Conservation (phyloP, 805 yeast species). For the Lachancea quebecensis region DNA sequence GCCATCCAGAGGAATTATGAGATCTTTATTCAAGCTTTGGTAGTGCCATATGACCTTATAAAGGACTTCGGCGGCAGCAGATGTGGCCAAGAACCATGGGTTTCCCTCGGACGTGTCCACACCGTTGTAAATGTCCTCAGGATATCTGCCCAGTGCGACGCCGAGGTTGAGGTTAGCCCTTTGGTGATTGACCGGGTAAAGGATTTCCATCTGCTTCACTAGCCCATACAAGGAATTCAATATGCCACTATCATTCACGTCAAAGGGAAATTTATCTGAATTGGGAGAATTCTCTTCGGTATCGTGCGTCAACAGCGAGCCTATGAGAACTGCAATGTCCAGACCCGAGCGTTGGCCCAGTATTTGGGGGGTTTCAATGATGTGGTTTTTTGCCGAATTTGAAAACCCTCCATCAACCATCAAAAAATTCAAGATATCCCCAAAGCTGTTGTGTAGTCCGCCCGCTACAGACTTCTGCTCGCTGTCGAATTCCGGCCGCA, state of each 20-base stretch:
- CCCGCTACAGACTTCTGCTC: conserved; percentile 12
- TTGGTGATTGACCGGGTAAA: conserved; percentile 71
- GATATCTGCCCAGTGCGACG: conserved; percentile 82
- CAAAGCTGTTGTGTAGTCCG: conserved; percentile 16
- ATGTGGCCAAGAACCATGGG: conserved; percentile 86
- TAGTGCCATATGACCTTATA: conserved; percentile 48
- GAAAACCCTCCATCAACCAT: conserved; percentile 33
- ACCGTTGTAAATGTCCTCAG: conserved; percentile 88
- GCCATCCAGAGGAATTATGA: conserved; percentile 33
- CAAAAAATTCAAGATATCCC: conserved; percentile 24
- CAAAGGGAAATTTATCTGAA: conserved; percentile 46
- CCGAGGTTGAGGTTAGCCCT: conserved; percentile 36
- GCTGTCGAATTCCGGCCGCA: conserved; percentile 19
- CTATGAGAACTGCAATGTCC: conserved; percentile 64
- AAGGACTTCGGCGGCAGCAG: conserved; percentile 58
- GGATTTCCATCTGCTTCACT: conserved; percentile 57
- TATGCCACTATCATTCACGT: conserved; percentile 49
- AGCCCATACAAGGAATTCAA: conserved; percentile 58
- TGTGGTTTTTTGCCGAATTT: conserved; percentile 39
- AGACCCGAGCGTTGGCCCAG: conserved; percentile 56
- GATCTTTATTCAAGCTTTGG: conserved; percentile 35
- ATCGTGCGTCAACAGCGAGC: conserved; percentile 36
- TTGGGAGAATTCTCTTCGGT: conserved; percentile 37
- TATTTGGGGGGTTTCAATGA: conserved; percentile 61
- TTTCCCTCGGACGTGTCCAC: conserved; percentile 67